Evolutionary conservation across 2,329 filamentous ascomycete species (phyloP), one percentile per base, ranked within the genome.

Genomic region (Scopulariopsis brevicaulis): DNA sequence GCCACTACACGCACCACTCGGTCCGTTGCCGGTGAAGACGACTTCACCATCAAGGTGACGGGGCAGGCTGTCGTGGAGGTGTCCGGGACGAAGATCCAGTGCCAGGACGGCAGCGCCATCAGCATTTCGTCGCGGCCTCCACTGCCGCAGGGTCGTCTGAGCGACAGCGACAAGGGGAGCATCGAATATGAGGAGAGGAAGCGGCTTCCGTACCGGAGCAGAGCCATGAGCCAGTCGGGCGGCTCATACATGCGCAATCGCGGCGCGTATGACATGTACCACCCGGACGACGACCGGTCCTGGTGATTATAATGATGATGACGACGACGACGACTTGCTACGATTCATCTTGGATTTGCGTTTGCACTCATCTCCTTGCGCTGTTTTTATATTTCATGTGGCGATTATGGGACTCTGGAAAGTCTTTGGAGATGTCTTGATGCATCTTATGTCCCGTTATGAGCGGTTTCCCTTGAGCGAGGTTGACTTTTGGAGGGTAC

Each of bases 1-100:
- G 80, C 80, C 32, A 83, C 82, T 0, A 85, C 83, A 14, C 77
- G 80, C 48, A 81, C 83, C 11, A 86, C 82, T 4, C 73, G 79
- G 37, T 81, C 78, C 8, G 73, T 69, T 4, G 69, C 69, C 3
- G 62, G 62, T 18, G 78, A 81, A 58, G 81, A 85, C 43, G 81
- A 84, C 60, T 73, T 84, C 59, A 85, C 81, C 18, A 84, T 86
- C 67, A 81, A 81, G 62, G 74, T 86, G 53, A 78, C 75, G 25
- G 80, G 80, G 14, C 73, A 73, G 35, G 77, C 80, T n/a, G 73
- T 77, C 24, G 76, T 86, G 58, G 77, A 78, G 62, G 74, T 84
- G 28, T 77, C 77, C 43, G 77, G 77, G 32, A 74, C 81, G 11
- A 79, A 83, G 65, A 83, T 86, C 64, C 76, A 81, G 63, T 83